phyloP scores from a whole-genome alignment of 1,139 yeast genomes.

The Suhomyces taliae region DNA sequence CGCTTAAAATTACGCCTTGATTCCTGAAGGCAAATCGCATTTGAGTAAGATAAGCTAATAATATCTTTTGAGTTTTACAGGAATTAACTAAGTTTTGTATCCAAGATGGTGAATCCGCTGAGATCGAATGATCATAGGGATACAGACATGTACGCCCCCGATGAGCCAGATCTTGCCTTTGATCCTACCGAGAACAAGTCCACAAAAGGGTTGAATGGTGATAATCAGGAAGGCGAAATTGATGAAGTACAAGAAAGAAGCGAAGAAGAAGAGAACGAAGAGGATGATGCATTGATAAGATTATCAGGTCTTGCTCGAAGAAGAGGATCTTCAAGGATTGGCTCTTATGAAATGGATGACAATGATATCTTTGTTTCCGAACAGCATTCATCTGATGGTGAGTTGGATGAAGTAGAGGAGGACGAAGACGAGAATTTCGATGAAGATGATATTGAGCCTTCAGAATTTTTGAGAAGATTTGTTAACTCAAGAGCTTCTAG shows the following conservation, averaged over 20 bases:
- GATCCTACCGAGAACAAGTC: too few relatives aligned
- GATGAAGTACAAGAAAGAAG: not conserved
- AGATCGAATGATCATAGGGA: too few relatives aligned
- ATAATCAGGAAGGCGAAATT: not conserved
- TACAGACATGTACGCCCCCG: too few relatives aligned
- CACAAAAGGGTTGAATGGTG: not conserved
- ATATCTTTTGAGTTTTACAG: too few relatives aligned
- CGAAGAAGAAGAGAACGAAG: conserved; percentile 5
- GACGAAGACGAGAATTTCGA: conserved; percentile 20
- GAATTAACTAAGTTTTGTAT: too few relatives aligned
- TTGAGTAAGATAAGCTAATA: too few relatives aligned
- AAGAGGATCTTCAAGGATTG: conserved; percentile 7
- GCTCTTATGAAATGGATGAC: conserved; percentile 16
- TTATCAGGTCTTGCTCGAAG: conserved; percentile 16
- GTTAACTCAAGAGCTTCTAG: conserved; percentile 12
- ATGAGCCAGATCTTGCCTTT: too few relatives aligned
- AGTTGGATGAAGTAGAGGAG: conserved; percentile 18
- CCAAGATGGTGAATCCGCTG: too few relatives aligned
- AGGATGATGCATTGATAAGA: conserved; percentile 13
- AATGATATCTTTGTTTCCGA: conserved; percentile 16
- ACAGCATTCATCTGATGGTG: conserved; percentile 17
- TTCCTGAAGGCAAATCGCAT: too few relatives aligned
- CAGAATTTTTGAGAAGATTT: conserved; percentile 26
- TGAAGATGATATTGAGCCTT: conserved; percentile 23
- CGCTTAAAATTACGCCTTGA: too few relatives aligned